phyloP scores from a whole-genome alignment of 805 yeast species.

The Komagataella populi region DNA sequence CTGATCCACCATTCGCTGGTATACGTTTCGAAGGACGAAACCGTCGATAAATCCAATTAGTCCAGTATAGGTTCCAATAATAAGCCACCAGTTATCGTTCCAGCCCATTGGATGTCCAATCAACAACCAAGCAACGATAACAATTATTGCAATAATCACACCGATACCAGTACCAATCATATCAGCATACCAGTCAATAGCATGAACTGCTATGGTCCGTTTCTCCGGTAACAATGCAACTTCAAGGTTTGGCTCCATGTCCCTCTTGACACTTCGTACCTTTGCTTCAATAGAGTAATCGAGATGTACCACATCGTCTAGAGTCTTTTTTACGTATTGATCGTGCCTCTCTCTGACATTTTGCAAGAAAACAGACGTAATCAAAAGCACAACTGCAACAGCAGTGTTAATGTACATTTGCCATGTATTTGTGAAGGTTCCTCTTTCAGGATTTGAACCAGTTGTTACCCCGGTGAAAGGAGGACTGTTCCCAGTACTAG shows the following conservation, averaged over 20 bases:
- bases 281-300: constrained; percentile 17
- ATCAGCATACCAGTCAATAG: constrained; percentile 25
- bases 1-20: constrained; percentile 13
- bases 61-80: constrained; percentile 32
- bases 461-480: constrained; percentile 1
- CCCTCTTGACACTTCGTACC: constrained; percentile 11
- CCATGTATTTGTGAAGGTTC: constrained; percentile 20
- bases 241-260: constrained; percentile 10
- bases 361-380: constrained; percentile 22
- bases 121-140: constrained; percentile 22
- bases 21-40: constrained; percentile 24
- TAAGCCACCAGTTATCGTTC: constrained; percentile 28
- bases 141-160: constrained; percentile 17
- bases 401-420: constrained; percentile 29
- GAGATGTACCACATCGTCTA: constrained; percentile 8
- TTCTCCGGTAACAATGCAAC: not conserved
- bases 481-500: constrained; percentile 2
- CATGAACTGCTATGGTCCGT: constrained; percentile 4
- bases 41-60: constrained; percentile 29
- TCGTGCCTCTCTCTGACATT: constrained; percentile 25
- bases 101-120: constrained; percentile 22
- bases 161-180: constrained; percentile 29
- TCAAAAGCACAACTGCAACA: constrained; percentile 21
- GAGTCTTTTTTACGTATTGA: constrained; percentile 11
- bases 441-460: not conserved